Evolutionary conservation across 495 filamentous ascomycete genomes (phyloP).

Genomic region (Terfezia claveryi): DNA sequence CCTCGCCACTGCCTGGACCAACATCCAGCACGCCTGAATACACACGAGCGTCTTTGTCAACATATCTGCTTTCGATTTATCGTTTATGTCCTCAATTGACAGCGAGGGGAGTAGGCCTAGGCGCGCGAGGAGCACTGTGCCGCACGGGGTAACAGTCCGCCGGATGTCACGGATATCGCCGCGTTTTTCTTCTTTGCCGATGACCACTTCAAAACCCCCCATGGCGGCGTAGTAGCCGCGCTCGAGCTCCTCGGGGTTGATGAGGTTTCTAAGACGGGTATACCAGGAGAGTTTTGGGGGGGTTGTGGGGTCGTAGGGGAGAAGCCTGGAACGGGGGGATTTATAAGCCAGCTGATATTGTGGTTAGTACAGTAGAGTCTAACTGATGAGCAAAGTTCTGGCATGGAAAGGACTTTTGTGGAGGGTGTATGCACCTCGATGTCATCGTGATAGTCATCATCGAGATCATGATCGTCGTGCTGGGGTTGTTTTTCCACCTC

Average conservation of each 20-base stretch:
- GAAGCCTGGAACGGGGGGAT: neutral
- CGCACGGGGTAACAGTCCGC: neutral
- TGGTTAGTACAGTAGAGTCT: neutral
- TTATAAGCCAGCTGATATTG: neutral
- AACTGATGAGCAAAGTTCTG: no score
- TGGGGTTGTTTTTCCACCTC: neutral
- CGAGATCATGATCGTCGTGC: neutral
- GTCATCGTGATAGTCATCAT: neutral
- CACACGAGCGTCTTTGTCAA: slow-evolving; percentile 3
- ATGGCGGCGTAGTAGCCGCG: neutral
- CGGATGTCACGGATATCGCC: neutral
- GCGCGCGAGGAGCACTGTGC: neutral
- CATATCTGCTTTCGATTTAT: neutral
- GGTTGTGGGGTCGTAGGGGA: neutral
- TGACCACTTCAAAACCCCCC: neutral
- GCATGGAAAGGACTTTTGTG: neutral
- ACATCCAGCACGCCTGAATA: slow-evolving; percentile 1
- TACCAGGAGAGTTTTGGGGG: neutral
- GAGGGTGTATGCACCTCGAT: neutral
- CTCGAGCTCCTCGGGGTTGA: neutral
- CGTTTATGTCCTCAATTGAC: neutral
- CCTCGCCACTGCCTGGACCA: slow-evolving; percentile 1
- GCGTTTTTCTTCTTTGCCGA: neutral
- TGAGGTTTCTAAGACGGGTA: neutral
- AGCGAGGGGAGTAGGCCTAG: neutral